These are phyloP conservation scores for Blumeriella jaapii DNA, from an alignment of 2,329 filamentous ascomycete genomes.

Conservation along the genomic window DNA sequence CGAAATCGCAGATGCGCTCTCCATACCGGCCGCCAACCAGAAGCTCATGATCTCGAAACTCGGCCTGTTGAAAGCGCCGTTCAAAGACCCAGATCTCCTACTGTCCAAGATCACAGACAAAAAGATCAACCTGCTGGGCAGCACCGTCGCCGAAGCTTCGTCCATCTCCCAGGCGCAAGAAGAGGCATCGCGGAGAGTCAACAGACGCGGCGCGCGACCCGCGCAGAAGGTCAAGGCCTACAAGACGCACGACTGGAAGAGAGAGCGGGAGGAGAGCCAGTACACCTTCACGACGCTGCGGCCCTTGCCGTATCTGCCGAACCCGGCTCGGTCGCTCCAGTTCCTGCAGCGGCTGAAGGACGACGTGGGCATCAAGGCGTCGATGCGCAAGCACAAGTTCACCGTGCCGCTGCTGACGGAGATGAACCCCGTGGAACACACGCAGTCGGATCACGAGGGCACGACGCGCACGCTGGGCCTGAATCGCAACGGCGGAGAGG, in stretches of 20 bases:
- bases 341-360: slow-evolving; percentile 67
- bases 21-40: slow-evolving; percentile 51
- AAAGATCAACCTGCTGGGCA: slow-evolving; percentile 56
- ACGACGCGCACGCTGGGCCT: slow-evolving; percentile 70
- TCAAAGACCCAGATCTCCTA: slow-evolving; percentile 43
- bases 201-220: slow-evolving; percentile 22
- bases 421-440: slow-evolving; percentile 85
- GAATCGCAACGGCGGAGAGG: slow-evolving; percentile 79
- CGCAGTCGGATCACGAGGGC: slow-evolving; percentile 56
- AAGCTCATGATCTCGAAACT: slow-evolving; percentile 57
- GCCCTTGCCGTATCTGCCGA: slow-evolving; percentile 66
- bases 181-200: slow-evolving; percentile 37
- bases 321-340: slow-evolving; percentile 55
- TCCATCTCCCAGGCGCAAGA: slow-evolving; percentile 40
- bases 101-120: slow-evolving; percentile 39
- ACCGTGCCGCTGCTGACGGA: slow-evolving; percentile 79
- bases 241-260: slow-evolving; percentile 36
- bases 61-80: slow-evolving; percentile 52
- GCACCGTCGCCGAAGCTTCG: slow-evolving; percentile 46
- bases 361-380: slow-evolving; percentile 73
- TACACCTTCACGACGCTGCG: slow-evolving; percentile 77
- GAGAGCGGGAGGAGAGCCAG: slow-evolving; percentile 35
- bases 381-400: slow-evolving; percentile 79
- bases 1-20: slow-evolving; percentile 42
- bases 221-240: slow-evolving; percentile 28